Percentiles rank a stretch among this genome's conserved stretches.
Conservation (phyloP, 768 basidiomycete species). For the Suillus cothurnatus region DNA sequence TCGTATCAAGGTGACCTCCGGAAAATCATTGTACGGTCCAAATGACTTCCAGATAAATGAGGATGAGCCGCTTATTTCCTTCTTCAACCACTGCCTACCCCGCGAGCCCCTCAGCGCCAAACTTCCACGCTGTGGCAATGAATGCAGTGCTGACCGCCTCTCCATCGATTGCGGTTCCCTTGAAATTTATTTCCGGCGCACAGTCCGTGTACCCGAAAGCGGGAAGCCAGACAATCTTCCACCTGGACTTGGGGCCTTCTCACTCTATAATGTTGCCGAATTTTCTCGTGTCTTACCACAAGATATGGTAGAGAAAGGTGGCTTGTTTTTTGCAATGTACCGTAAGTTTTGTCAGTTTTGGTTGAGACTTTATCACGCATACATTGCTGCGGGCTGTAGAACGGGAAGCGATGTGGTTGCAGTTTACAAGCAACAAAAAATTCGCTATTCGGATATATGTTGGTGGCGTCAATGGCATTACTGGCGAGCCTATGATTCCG, state of each 20-base stretch:
- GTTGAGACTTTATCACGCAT: neutral
- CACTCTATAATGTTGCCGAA: conserved; percentile 21
- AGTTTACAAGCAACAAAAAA: conserved; percentile 12
- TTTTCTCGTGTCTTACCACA: conserved; percentile 18
- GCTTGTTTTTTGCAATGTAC: conserved; percentile 24
- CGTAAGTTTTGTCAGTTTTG: conserved; percentile 4
- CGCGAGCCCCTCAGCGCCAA: neutral
- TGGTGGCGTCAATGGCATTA: conserved; percentile 32
- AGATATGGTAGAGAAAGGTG: conserved; percentile 24
- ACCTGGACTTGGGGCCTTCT: neutral
- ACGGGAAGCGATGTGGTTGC: conserved; percentile 35
- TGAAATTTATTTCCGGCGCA: neutral
- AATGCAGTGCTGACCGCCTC: neutral
- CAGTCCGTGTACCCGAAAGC: neutral
- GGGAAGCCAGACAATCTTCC: neutral
- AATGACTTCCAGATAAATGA: neutral
- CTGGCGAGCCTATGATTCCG: conserved; percentile 17
- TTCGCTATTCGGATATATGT: conserved; percentile 32
- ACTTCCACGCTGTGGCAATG: neutral
- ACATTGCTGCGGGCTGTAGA: conserved; percentile 27
- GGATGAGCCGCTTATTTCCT: neutral
- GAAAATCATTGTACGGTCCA: neutral
- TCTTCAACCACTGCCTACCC: neutral
- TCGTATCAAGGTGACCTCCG: neutral
- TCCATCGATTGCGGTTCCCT: conserved; percentile 1